Evolutionary conservation across 1,284 basidiomycete species (phyloP).

Genomic region (Papiliotrema nemorosa): DNA sequence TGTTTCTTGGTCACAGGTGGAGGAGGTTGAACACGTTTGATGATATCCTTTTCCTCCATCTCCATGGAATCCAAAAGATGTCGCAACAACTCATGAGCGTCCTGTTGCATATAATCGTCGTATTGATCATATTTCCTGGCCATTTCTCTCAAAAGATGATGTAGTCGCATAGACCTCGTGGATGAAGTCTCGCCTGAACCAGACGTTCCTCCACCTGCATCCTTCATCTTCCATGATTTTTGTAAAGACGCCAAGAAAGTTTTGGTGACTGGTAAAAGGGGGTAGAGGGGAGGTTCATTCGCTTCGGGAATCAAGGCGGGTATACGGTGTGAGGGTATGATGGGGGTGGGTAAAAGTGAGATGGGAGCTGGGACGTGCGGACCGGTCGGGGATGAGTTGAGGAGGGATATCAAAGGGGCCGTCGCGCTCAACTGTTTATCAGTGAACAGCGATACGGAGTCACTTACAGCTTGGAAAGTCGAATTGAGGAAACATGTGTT

Average conservation of each 20-base stretch:
- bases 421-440: slow-evolving; percentile 33
- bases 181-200: slow-evolving; percentile 28
- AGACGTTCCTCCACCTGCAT: slow-evolving; percentile 36
- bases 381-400: slow-evolving; percentile 24
- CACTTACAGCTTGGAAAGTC: slow-evolving; percentile 62
- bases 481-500: slow-evolving; percentile 94
- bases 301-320: slow-evolving; percentile 41
- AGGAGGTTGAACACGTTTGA: slow-evolving; percentile 44
- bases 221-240: slow-evolving; percentile 46
- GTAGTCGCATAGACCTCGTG: slow-evolving; percentile 32
- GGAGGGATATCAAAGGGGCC: slow-evolving; percentile 31
- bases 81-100: slow-evolving; percentile 86
- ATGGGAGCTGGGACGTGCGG: slow-evolving; percentile 15
- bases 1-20: slow-evolving; percentile 6
- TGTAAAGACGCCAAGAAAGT: slow-evolving; percentile 40
- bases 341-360: slow-evolving; percentile 26
- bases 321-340: slow-evolving; percentile 25
- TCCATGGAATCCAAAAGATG: slow-evolving; percentile 88
- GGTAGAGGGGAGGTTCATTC: slow-evolving; percentile 42
- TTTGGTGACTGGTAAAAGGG: slow-evolving; percentile 42
- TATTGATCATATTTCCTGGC: slow-evolving; percentile 90
- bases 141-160: slow-evolving; percentile 64
- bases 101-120: slow-evolving; percentile 75
- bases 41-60: slow-evolving; percentile 88
- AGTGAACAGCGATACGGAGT: not conserved